A percentile compares a stretch with the other conserved stretches of the same genome.
These are phyloP conservation scores for Microcyclospora tardicrescens DNA, from an alignment of 2,329 filamentous ascomycete species.

Conservation along the genomic window DNA sequence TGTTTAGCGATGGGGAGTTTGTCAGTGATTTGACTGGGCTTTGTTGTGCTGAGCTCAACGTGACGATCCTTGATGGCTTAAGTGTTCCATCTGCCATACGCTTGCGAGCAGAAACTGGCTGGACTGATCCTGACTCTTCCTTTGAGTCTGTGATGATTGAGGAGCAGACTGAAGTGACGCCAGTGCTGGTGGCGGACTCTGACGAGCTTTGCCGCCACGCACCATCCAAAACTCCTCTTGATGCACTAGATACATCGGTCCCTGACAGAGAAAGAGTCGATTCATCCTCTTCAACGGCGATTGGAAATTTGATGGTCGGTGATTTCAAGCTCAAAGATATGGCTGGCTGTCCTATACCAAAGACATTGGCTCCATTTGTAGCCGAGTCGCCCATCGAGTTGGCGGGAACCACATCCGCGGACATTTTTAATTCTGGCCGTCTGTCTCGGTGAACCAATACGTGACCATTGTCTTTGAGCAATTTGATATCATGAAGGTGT, in stretches of 20 bases:
- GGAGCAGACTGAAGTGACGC: conserved; percentile 21
- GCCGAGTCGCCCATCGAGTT: no score
- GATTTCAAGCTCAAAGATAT: no score
- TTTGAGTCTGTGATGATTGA: conserved; percentile 18
- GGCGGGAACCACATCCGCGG: no score
- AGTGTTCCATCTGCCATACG: conserved; percentile 19
- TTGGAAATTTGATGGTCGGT: neutral
- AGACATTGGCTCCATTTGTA: no score
- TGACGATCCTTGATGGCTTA: conserved; percentile 7
- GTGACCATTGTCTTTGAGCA: no score
- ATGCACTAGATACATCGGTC: conserved; percentile 17
- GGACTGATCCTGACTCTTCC: conserved; percentile 1
- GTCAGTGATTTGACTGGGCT: neutral
- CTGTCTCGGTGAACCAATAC: no score
- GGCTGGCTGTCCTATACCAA: no score
- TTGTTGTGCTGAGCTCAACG: neutral
- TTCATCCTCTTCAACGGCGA: conserved; percentile 16
- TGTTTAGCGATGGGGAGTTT: neutral
- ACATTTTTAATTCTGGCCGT: no score
- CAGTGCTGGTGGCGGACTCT: conserved; percentile 22
- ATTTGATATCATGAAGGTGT: no score
- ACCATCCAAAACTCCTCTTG: conserved; percentile 14
- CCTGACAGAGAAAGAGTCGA: conserved; percentile 20
- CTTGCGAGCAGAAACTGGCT: conserved; percentile 13
- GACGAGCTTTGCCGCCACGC: conserved; percentile 21